Base-by-base conservation (phyloP, 1,284 basidiomycete genomes). In the Microbotryum intermedium region DNA sequence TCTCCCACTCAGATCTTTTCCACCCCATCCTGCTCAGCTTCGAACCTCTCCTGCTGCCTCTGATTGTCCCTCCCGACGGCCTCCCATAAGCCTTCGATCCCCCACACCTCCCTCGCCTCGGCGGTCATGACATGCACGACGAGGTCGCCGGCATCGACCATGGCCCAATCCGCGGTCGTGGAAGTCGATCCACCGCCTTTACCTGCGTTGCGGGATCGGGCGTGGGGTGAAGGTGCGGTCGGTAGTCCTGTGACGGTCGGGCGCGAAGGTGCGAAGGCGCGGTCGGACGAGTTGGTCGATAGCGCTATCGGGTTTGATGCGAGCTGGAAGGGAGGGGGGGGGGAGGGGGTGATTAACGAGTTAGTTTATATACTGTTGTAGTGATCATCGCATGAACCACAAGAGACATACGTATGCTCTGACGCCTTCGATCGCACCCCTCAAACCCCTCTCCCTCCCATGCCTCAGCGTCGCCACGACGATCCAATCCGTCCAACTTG, bases 401-500 rank as follows among this genome's bases (percentile, higher is more conserved):
- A 44, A 3, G 45, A 4, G 20, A 57, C 68, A 30, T 44, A 70
- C 71, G 34, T 64, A 69, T 4, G 49, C 44, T 57, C 66, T 56
- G 6, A 71, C 62, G 23, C 59, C 57, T 26, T 72, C 71, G 34
- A 66, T 62, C 1, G 71, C 71, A 9, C 71, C 71, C 18, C 69
- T 46, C 9, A 70, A 55, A 1, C 69, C 68, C 21, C 71, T 48
- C 44, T 71, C 71, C 55, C 70, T 58, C 4, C 70, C 70, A 16
- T 53, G 50, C 26, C 57, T 50, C 30, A 72, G 47, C 1, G 56
- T 62, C 10, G 64, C 61, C 3, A 70, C 34, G 28, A 72, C 68
- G 44, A 71, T 64, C 70, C 70, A 72, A 30, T 72, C 71, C 25
- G 61, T 62, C 71, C 71, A 72, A 28, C 55, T 67, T 16, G 59